Evolutionary conservation across 1,284 basidiomycete genomes (phyloP), one percentile per base, ranked within the genome.

Genomic region (Pseudozyma flocculosa): DNA sequence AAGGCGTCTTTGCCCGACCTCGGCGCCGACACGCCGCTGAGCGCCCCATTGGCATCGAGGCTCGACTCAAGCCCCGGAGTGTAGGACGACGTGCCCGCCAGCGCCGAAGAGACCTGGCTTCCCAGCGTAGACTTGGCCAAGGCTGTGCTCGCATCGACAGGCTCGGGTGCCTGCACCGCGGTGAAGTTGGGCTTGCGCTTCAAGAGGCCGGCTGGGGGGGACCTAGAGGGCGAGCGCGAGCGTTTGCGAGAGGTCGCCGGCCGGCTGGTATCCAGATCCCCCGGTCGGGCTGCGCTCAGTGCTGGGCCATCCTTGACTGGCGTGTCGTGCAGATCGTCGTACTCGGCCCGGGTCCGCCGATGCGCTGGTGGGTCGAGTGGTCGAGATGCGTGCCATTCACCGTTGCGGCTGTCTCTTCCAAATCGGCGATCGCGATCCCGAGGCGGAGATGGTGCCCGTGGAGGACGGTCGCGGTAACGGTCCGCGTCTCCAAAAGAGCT

Each of bases 181-280:
- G 21, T 41, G 45, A 64, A 60, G 41, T 64, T 60, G 48, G 57
- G 24, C 43, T 64, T 64, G 36, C 61, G 56, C 40, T 57, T 64
- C 41, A 64, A 54, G 34, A 64, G 22, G 13, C 57, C 61, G 21
- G 61, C 50, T 1, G 61, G 61, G 0, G 61, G 61, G 21, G 61
- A 64, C n/a, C 39, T 14, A 8, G 23, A 24, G 2, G 48, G 61
- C 15, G 61, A 64, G 2, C 50, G 47, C 9, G 57, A 45, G 2
- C 61, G 57, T 40, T 60, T 64, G 29, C 36, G 30, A 2, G 44
- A 22, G 10, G 26, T 14, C 8, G 38, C 9, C 11, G 32, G 32
- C 32, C 15, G 32, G 11, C 11, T 34, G 32, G n/a, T n/a, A n/a
- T n/a, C n/a, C n/a, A n/a, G n/a, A n/a, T n/a, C n/a, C n/a, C n/a